Evolutionary conservation across 148 eudicot genomes (phyloP), one percentile per base, ranked within the genome.

Genomic region (Chenopodium formosanum): DNA sequence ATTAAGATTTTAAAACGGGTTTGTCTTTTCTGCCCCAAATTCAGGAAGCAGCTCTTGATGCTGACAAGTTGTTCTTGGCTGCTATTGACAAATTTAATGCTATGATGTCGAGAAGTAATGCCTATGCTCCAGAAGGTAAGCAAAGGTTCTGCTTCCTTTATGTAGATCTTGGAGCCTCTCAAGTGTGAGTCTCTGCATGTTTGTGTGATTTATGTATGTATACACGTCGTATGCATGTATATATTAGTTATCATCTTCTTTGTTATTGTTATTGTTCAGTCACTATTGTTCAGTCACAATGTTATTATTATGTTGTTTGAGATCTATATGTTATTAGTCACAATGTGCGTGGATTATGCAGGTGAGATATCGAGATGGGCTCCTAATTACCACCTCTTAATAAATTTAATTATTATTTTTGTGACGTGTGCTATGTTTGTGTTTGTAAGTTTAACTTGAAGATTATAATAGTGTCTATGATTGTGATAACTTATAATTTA

Each of bases 41-140:
- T 64, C 91, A 95, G 98, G 95, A 85, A 79, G 91, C 94, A 47
- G 95, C 95, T 86, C 82, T 85, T 83, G 98, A 94, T 90, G 98
- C 98, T 75, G 98, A 94, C 93, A 91, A 89, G 84, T 82, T 94
- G 80, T 94, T 89, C 90, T 78, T 93, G 92, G 98, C 98, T 56
- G 94, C 98, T 19, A 95, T 95, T 44, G 98, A 95, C 81, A 95
- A 95, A 85, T 95, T 95, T 80, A 95, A 95, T 86, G 98, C 98
- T 71, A 95, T 95, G 96, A 89, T 95, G 93, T 90, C 94, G 60
- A 92, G 80, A 87, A 90, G 96, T 91, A 95, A 95, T 76, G 86
- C 76, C 72, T 82, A 90, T 85, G 92, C 97, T 25, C 94, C 97
- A 75, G 97, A 95, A 89, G 98, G 98, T 95, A 91, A 53, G 85